Percentiles rank a stretch among this genome's conserved stretches.
Conservation (phyloP, 2,329 filamentous ascomycete species). For the Chrysoporthe deuterocubensis region DNA sequence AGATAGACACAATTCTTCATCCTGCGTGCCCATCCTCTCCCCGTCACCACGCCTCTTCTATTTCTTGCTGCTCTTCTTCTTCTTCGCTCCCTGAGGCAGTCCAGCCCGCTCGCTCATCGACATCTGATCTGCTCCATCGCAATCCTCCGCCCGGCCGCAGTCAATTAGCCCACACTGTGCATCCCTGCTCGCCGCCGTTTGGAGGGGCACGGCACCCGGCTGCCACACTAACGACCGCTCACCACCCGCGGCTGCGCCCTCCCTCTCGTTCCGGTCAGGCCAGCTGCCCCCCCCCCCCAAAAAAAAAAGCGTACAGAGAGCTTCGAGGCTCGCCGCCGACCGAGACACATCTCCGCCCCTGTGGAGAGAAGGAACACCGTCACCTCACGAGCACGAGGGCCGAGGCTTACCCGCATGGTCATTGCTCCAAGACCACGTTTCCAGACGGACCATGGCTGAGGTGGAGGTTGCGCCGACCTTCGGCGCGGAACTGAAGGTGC, state of each 20-base stretch:
- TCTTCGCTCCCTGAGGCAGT: background rate
- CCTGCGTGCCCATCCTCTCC: background rate
- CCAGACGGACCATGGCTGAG: conserved; percentile 68
- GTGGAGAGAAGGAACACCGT: background rate
- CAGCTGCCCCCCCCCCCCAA: background rate
- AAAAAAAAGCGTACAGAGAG: background rate
- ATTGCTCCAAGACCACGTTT: conserved; percentile 24
- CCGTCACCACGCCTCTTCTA: background rate
- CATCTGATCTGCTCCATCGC: background rate
- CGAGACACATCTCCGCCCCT: background rate
- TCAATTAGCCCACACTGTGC: background rate
- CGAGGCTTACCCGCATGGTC: conserved; percentile 26
- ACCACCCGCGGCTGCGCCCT: conserved; percentile 9
- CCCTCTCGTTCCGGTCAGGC: background rate
- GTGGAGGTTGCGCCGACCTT: conserved; percentile 84
- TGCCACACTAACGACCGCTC: background rate
- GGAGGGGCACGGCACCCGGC: conserved; percentile 19
- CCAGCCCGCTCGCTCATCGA: background rate
- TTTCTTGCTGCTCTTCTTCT: background rate
- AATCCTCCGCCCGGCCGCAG: conserved; percentile 12
- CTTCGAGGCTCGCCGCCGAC: conserved; percentile 9
- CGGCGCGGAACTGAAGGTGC: conserved; percentile 90
- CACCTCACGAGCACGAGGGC: background rate
- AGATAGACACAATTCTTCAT: background rate
- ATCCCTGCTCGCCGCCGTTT: conserved; percentile 17